Evolutionary conservation across 1,284 basidiomycete species (phyloP).

Genomic region (Puccinia coronata): DNA sequence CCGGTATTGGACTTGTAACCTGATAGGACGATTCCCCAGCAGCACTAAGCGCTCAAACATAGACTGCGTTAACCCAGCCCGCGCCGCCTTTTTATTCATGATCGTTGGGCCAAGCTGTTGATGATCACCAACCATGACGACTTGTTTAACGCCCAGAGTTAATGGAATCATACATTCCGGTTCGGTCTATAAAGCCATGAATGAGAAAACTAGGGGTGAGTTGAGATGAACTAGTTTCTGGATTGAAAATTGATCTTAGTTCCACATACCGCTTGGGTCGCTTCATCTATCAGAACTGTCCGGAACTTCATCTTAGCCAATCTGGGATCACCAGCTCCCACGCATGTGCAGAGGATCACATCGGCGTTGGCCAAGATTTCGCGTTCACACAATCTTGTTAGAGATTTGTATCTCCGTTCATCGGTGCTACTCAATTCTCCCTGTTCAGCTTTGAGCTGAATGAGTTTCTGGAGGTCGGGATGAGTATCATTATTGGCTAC

Average conservation of each 20-base stretch:
- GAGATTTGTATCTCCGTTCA: conserved; percentile 94
- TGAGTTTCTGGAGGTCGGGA: conserved; percentile 93
- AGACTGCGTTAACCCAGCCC: conserved; percentile 93
- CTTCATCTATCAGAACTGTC: conserved; percentile 97
- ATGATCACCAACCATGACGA: conserved; percentile 96
- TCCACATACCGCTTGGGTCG: conserved; percentile 83
- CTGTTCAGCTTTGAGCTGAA: conserved; percentile 94
- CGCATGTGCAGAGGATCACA: conserved; percentile 98
- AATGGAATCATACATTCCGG: conserved; percentile 98
- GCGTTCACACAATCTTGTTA: conserved; percentile 92
- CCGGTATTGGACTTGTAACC: conserved; percentile 98
- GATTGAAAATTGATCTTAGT: background rate
- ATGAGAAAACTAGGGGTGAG: conserved; percentile 3
- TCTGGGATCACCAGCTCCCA: conserved; percentile 93
- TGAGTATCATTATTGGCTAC: conserved; percentile 87
- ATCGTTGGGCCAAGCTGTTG: conserved; percentile 98
- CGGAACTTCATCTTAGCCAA: conserved; percentile 95
- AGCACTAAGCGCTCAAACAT: conserved; percentile 96
- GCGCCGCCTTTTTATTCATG: conserved; percentile 99
- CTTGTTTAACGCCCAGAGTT: conserved; percentile 96
- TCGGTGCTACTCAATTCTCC: conserved; percentile 95
- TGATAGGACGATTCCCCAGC: conserved; percentile 92
- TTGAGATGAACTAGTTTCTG: background rate
- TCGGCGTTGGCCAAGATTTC: conserved; percentile 93
- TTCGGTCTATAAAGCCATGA: conserved; percentile 55